Conservation (phyloP, 306 rosid species). For the Quercus aquifolioides region DNA sequence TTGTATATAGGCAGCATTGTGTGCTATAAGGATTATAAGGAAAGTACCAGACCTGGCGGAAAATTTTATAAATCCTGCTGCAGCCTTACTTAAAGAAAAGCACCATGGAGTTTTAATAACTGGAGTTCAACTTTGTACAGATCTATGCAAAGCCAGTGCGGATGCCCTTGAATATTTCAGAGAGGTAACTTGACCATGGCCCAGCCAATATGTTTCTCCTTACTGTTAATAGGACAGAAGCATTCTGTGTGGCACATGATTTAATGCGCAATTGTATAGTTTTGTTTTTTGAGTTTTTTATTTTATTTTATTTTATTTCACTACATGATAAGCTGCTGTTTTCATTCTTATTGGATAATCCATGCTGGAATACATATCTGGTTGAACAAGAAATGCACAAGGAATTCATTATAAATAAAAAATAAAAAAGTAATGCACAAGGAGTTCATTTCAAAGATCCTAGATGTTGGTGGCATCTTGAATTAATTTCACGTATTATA, state of each 20-base stretch:
- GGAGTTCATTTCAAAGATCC: background rate
- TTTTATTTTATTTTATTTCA: background rate
- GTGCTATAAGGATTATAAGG: slow-evolving; percentile 91
- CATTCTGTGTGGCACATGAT: slow-evolving; percentile 2
- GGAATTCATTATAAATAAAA: background rate
- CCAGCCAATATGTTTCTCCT: slow-evolving; percentile 9
- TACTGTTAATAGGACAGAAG: background rate
- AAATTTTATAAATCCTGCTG: slow-evolving; percentile 86
- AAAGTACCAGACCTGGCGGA: slow-evolving; percentile 99
- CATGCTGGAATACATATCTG: background rate
- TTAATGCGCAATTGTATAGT: background rate
- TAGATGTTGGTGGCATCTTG: background rate
- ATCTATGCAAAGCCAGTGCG: slow-evolving; percentile 74
- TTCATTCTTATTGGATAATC: background rate
- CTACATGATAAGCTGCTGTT: background rate
- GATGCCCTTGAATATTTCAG: slow-evolving; percentile 93
- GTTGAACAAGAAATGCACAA: background rate
- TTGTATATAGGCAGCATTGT: slow-evolving; percentile 82
- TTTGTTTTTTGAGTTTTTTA: background rate
- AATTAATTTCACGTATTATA: background rate
- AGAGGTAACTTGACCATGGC: slow-evolving; percentile 51
- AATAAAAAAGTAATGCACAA: background rate
- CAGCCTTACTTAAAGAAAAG: slow-evolving; percentile 87
- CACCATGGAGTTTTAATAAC: slow-evolving; percentile 97
- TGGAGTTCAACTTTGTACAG: slow-evolving; percentile 97